Conservation (phyloP, 1,284 basidiomycete species). For the Inonotus obliquus region DNA sequence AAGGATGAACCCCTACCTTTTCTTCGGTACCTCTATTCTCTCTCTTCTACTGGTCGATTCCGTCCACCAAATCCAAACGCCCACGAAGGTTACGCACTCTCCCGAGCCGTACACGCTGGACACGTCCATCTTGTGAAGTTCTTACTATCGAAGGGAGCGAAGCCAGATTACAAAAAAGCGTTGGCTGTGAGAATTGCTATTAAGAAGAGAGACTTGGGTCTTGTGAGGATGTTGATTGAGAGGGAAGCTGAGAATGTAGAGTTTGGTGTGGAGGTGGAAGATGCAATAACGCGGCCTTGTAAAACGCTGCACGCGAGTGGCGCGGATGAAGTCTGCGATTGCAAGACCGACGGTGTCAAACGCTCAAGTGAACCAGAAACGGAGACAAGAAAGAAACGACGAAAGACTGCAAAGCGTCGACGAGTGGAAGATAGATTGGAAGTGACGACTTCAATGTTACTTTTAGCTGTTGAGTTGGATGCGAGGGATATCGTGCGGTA, state of each 20-base stretch:
- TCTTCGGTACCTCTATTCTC: conserved; percentile 47
- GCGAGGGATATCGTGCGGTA: conserved; percentile 71
- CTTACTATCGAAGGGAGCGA: conserved; percentile 68
- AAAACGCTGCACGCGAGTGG: background rate
- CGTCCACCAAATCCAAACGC: conserved; percentile 49
- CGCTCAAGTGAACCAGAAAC: conserved; percentile 2
- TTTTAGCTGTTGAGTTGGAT: conserved; percentile 53
- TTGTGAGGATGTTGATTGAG: conserved; percentile 76
- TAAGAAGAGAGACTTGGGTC: conserved; percentile 53
- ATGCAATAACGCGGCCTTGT: background rate
- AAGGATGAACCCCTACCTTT: conserved; percentile 56
- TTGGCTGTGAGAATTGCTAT: conserved; percentile 76
- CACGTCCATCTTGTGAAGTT: conserved; percentile 63
- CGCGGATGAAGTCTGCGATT: conserved; percentile 16
- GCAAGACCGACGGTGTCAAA: conserved; percentile 21
- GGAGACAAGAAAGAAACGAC: conserved; percentile 17
- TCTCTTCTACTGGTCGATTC: conserved; percentile 28
- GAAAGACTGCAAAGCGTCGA: conserved; percentile 40
- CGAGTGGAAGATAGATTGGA: conserved; percentile 55
- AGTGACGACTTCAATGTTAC: conserved; percentile 56
- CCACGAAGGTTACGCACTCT: conserved; percentile 73
- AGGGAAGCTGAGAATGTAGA: conserved; percentile 29
- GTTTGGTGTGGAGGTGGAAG: background rate
- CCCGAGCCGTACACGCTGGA: conserved; percentile 63
- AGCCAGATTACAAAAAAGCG: conserved; percentile 53